Conservation (phyloP, 768 basidiomycete genomes). For the Erythrobasidium yunnanense region DNA sequence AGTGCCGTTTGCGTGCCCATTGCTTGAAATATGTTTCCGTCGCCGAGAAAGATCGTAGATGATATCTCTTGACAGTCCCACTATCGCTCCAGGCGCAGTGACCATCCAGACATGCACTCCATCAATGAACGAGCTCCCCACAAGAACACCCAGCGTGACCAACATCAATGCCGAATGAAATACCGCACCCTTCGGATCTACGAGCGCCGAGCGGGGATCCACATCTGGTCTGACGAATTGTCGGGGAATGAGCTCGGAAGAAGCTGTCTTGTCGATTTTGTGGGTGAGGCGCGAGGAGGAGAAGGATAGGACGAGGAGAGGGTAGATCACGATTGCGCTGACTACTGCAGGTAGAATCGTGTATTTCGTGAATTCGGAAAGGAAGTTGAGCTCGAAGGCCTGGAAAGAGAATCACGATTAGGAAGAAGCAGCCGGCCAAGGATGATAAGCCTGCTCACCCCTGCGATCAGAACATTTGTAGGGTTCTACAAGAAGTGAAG, state of each 20-base stretch:
- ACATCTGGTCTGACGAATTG: constrained; percentile 39
- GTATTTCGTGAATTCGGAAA: constrained; percentile 35
- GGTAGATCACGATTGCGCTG: constrained; percentile 53
- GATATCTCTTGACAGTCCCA: constrained; percentile 61
- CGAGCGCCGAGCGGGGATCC: constrained; percentile 53
- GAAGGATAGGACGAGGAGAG: constrained; percentile 40
- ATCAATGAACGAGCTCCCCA: constrained; percentile 55
- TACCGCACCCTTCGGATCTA: constrained; percentile 62
- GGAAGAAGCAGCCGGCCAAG: background rate
- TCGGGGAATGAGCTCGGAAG: constrained; percentile 28
- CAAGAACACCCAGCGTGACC: constrained; percentile 58
- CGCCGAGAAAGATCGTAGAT: constrained; percentile 39
- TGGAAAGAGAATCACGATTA: background rate
- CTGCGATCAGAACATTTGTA: constrained; percentile 85
- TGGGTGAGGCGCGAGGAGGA: constrained; percentile 45
- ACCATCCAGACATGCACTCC: constrained; percentile 71
- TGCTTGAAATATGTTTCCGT: background rate
- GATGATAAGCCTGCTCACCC: constrained; percentile 38
- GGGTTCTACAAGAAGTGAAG: constrained; percentile 68
- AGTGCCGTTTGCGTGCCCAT: background rate
- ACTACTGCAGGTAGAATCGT: constrained; percentile 65
- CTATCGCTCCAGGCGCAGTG: constrained; percentile 63
- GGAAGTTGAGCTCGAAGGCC: constrained; percentile 37
- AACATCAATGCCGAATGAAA: constrained; percentile 61
- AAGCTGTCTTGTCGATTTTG: constrained; percentile 13